Base-by-base conservation (phyloP, 805 yeast genomes). In the Candida cerambycidarum region DNA sequence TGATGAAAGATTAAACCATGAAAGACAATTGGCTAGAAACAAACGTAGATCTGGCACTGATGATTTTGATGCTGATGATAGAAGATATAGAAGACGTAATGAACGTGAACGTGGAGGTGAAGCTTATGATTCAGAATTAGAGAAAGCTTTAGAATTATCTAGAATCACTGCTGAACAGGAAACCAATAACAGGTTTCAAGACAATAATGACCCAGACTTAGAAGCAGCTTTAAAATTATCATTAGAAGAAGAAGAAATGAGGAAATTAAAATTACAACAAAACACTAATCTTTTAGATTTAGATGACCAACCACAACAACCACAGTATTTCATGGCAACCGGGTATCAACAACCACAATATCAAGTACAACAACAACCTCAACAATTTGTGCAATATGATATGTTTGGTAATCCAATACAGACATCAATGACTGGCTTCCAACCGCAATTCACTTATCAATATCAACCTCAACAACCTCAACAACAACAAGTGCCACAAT, bases 111-210 rank as follows among this genome's bases (percentile, higher is more conserved):
- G 48, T 28, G 23, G 16, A 4, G 7, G 5, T 8, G 32, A 28
- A 38, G 81, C 78, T 16, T 75, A 77, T 46, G 96, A 89, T 54
- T 84, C 80, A 14, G 97, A 88, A 41, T 67, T 92, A 51, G 83
- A 80, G 61, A 74, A 75, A 37, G 97, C 96, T 0, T 67, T 92
- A 41, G 96, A 85, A 53, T 84, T 83, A 56, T 84, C 95, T 40
- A 78, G 79, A 56, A 61, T 73, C 53, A 87, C 96, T 1, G 97
- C 95, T 1, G 89, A 85, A 50, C 90, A 86, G 48, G 97, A 89
- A 52, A 85, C 80, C 48, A 37, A 52, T 31, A 73, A 71, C 41
- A 72, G 83, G 48, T 21, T 11, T 14, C 71, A 82, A 53, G 67
- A 69, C 37, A 60, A 61, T 36, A 66, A 60, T 24, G 85, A 81